These are phyloP conservation scores for Globisporangium nunn DNA, from an alignment of 352 stramenopile genomes.

Conservation along the genomic window DNA sequence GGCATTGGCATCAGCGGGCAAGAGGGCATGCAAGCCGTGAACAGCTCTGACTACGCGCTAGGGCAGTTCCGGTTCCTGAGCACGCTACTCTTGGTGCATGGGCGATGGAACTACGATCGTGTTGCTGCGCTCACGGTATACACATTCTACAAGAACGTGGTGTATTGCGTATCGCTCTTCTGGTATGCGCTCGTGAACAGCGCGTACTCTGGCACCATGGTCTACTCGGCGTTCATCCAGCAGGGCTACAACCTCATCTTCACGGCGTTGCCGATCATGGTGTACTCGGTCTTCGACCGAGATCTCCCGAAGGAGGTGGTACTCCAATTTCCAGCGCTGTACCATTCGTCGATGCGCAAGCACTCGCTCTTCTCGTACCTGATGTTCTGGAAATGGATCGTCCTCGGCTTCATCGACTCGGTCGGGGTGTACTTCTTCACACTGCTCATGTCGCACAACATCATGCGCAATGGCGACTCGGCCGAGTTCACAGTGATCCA, in stretches of 20 bases:
- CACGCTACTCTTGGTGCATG: slow-evolving; percentile 70
- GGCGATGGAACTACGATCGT: slow-evolving; percentile 84
- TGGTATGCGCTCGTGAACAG: slow-evolving; percentile 83
- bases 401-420: slow-evolving; percentile 69
- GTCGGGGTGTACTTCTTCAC: slow-evolving; percentile 65
- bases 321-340: slow-evolving; percentile 57
- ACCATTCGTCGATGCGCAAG: slow-evolving; percentile 50
- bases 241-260: slow-evolving; percentile 95
- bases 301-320: slow-evolving; percentile 66
- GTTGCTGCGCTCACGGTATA: slow-evolving; percentile 86
- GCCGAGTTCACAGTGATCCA: slow-evolving; percentile 60
- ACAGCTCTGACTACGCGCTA: slow-evolving; percentile 81
- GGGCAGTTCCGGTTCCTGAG: slow-evolving; percentile 79
- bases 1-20: slow-evolving; percentile 94
- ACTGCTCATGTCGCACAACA: slow-evolving; percentile 34
- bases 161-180: slow-evolving; percentile 89
- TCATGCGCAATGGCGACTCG: slow-evolving; percentile 52
- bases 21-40: slow-evolving; percentile 95
- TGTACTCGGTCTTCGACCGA: slow-evolving; percentile 75
- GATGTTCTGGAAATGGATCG: slow-evolving; percentile 87
- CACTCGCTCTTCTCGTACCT: slow-evolving; percentile 63
- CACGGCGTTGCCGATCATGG: slow-evolving; percentile 89
- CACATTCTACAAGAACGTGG: slow-evolving; percentile 91
- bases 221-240: slow-evolving; percentile 82
- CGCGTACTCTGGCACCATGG: slow-evolving; percentile 88